Evolutionary conservation across 1,139 yeast species (phyloP).

Genomic region (Debaryomyces nepalensis): DNA sequence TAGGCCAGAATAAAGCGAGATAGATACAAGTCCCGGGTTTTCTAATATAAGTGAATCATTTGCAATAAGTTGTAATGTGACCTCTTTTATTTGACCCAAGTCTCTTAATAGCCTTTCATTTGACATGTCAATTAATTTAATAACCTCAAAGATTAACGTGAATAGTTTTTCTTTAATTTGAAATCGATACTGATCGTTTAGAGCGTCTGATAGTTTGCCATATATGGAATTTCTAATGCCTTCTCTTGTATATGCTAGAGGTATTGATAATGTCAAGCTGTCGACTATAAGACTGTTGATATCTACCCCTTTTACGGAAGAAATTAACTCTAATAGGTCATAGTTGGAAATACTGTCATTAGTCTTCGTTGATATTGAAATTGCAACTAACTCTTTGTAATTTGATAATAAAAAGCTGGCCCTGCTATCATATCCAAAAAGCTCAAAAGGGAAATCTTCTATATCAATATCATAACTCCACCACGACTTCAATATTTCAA

Average conservation of each 20-base stretch:
- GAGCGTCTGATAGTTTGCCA: slow-evolving; percentile 20
- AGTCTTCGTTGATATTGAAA: slow-evolving; percentile 30
- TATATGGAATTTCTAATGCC: slow-evolving; percentile 48
- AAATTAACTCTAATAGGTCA: slow-evolving; percentile 24
- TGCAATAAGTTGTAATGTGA: slow-evolving; percentile 15
- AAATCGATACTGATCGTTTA: slow-evolving; percentile 20
- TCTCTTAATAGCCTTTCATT: slow-evolving; percentile 26
- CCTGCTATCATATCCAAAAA: slow-evolving; percentile 38
- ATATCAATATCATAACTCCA: slow-evolving; percentile 35
- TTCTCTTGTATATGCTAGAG: slow-evolving; percentile 49
- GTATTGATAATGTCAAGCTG: slow-evolving; percentile 41
- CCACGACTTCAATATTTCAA: slow-evolving; percentile 49
- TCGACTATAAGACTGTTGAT: slow-evolving; percentile 29
- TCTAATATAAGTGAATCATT: slow-evolving; percentile 18
- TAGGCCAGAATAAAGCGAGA: slow-evolving; percentile 35
- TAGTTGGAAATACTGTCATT: slow-evolving; percentile 4
- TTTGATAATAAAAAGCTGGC: slow-evolving; percentile 33
- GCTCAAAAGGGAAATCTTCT: slow-evolving; percentile 40
- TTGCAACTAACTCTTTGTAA: slow-evolving; percentile 40
- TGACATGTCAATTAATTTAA: slow-evolving; percentile 48
- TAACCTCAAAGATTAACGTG: slow-evolving; percentile 27
- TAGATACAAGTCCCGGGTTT: slow-evolving; percentile 19
- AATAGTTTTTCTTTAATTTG: slow-evolving; percentile 25
- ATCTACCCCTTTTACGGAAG: slow-evolving; percentile 20
- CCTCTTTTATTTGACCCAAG: slow-evolving; percentile 16